These are phyloP conservation scores for Cyberlindnera euphorbiiphila DNA, from an alignment of 805 yeast species.

Conservation along the genomic window DNA sequence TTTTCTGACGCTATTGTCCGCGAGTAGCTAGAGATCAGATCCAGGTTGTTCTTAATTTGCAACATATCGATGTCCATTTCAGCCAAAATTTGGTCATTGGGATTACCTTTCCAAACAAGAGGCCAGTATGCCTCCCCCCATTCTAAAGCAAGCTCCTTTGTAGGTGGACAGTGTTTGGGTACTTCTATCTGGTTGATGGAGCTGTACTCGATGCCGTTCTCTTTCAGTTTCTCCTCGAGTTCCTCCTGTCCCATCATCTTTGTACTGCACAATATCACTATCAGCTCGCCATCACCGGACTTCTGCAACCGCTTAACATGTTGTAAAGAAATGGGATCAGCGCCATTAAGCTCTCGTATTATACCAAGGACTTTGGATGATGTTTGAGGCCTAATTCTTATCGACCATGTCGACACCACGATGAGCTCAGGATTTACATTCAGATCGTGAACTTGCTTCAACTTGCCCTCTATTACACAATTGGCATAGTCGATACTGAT, in stretches of 20 bases:
- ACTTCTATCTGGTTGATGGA: slow-evolving; percentile 33
- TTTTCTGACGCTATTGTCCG: slow-evolving; percentile 20
- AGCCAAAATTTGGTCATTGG: slow-evolving; percentile 64
- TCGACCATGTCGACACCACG: slow-evolving; percentile 44
- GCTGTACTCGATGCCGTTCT: slow-evolving; percentile 18
- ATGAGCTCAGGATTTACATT: slow-evolving; percentile 23
- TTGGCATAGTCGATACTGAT: slow-evolving; percentile 40
- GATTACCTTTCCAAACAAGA: slow-evolving; percentile 89
- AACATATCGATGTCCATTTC: slow-evolving; percentile 48
- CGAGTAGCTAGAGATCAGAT: slow-evolving; percentile 29
- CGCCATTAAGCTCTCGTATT: slow-evolving; percentile 23
- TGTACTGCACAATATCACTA: slow-evolving; percentile 43
- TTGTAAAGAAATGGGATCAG: slow-evolving; percentile 28
- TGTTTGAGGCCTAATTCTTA: slow-evolving; percentile 38
- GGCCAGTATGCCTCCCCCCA: slow-evolving; percentile 86
- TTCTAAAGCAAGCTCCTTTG: slow-evolving; percentile 56
- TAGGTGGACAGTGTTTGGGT: slow-evolving; percentile 63
- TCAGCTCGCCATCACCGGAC: slow-evolving; percentile 25
- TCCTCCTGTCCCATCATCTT: slow-evolving; percentile 29
- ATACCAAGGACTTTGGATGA: slow-evolving; percentile 27
- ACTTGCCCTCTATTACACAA: slow-evolving; percentile 41
- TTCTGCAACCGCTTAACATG: slow-evolving; percentile 58
- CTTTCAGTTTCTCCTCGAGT: slow-evolving; percentile 23
- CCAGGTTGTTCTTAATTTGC: slow-evolving; percentile 34
- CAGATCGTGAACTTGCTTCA: slow-evolving; percentile 41